Base-by-base conservation (phyloP, 2,329 filamentous ascomycete genomes). In the Bertia moriformis region DNA sequence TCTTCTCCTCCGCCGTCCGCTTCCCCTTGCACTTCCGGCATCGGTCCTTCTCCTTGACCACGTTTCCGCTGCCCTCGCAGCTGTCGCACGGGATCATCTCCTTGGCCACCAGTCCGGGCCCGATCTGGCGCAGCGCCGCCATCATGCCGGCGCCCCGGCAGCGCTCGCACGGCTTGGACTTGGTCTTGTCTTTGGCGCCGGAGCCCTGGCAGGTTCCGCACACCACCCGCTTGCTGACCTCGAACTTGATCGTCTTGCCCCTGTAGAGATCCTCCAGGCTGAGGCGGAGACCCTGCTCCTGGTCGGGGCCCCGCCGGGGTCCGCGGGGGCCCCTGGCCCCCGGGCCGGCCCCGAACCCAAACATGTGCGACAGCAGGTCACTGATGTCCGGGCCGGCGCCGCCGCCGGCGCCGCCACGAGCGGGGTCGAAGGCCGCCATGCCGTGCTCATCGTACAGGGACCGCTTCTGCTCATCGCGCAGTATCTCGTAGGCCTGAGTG, bases 21-120 rank as follows among this genome's bases (percentile, higher is more conserved):
- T 83, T 84, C 52, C 91, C 91, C 64, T 96, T 96, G 75, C 91
- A 98, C 67, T 91, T 95, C 70, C 93, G 94, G 70, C 91, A 98
- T 55, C 86, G 85, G 54, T 98, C 91, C 67, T 96, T 96, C 54
- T 94, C 86, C 59, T 89, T 89, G 65, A 78, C 93, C 53, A 88
- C 78, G 53, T 79, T 78, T 4, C 91, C 91, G n/a, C 78, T 73
- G 22, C 88, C 89, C 43, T 78, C 71, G 61, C 91, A 98, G 51
- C 81, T 78, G 50, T 82, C 78, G 59, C 91, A 98, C 24, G 78
- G 60, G 27, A 88, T 76, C 4, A 79, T 76, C 51, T 86, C 80
- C 51, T 86, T 82, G 19, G 85, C 84, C 45, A 93, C 78, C 55
- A 95, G 67, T n/a, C n/a, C n/a, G 15, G 88, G 86, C 0, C 88